Evolutionary conservation across 2,329 filamentous ascomycete species (phyloP), one percentile per base, ranked within the genome.

Genomic region (Venturia pyrina): DNA sequence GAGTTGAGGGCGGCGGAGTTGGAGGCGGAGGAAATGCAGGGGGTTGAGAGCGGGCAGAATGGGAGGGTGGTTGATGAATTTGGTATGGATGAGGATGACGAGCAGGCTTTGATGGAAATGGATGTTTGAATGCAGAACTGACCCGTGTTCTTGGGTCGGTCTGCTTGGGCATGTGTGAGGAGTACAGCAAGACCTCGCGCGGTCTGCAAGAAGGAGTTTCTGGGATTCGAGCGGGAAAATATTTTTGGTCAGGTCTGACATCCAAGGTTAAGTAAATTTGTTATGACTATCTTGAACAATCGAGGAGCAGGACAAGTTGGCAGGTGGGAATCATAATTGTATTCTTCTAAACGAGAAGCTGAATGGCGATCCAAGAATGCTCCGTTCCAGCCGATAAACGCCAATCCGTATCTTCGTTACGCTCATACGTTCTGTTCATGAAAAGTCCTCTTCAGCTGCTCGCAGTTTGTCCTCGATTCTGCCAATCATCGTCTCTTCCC

Each of bases 1-100:
- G 85, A 88, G 70, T 78, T 89, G 48, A 81, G 85, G 72, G 74
- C 74, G 62, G 81, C 82, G 64, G 76, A 79, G 68, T 72, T 72
- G 68, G 78, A 74, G 69, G 78, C 5, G 85, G 68, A 68, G 66
- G 62, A 62, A 40, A 32, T 37, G 66, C 67, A 37, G 68, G 70
- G 53, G 68, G 72, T 74, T 67, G 74, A 76, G 67, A 73, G 71
- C 70, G 59, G 70, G 37, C 74, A 75, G 1, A 68, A 73, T n/a
- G 73, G 71, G 5, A 70, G 66, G 6, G 71, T 69, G 4, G 70
- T 66, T 11, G 75, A 76, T 67, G 75, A 75, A 37, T 63, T 62
- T 59, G 59, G 61, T 15, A 56, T 56, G 46, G 60, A 68, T 37
- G 75, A 72, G 13, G 72, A 75, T 68, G 75, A 77, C 70, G 74